Evolutionary conservation across 768 basidiomycete genomes (phyloP).

Genomic region (Phylloporus scabripes): DNA sequence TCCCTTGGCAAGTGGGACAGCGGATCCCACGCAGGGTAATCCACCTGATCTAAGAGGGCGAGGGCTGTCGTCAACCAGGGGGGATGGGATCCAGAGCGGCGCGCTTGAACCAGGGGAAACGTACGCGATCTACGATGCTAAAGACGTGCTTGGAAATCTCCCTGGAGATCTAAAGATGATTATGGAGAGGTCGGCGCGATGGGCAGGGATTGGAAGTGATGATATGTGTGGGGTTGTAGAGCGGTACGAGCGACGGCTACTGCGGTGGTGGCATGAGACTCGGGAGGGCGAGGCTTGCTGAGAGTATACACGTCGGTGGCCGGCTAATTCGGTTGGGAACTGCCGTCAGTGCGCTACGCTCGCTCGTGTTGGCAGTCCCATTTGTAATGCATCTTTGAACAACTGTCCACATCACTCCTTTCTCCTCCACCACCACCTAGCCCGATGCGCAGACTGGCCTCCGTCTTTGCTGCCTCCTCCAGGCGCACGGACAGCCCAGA

Average conservation of each 20-base stretch:
- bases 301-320: neutral
- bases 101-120: slow-evolving; percentile 50
- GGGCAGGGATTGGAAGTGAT: slow-evolving; percentile 50
- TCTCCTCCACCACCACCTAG: slow-evolving; percentile 20
- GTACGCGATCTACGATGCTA: slow-evolving; percentile 59
- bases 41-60: slow-evolving; percentile 1
- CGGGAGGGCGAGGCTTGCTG: slow-evolving; percentile 14
- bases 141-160: slow-evolving; percentile 60
- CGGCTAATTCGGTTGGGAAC: slow-evolving; percentile 20
- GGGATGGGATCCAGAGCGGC: slow-evolving; percentile 4
- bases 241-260: slow-evolving; percentile 58
- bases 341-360: slow-evolving; percentile 10
- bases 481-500: slow-evolving; percentile 31
- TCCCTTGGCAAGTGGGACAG: slow-evolving; percentile 26
- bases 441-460: slow-evolving; percentile 60
- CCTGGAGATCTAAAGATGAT: slow-evolving; percentile 48
- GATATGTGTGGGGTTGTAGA: slow-evolving; percentile 55
- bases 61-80: slow-evolving; percentile 9
- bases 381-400: slow-evolving; percentile 34
- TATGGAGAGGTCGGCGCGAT: slow-evolving; percentile 44
- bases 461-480: slow-evolving; percentile 47
- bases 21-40: neutral
- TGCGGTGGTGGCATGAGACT: slow-evolving; percentile 41
- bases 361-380: slow-evolving; percentile 21
- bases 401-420: slow-evolving; percentile 18